Evolutionary conservation across 75 land plant genomes (phyloP), one percentile per base, ranked within the genome.

Genomic region (Pinus taeda): DNA sequence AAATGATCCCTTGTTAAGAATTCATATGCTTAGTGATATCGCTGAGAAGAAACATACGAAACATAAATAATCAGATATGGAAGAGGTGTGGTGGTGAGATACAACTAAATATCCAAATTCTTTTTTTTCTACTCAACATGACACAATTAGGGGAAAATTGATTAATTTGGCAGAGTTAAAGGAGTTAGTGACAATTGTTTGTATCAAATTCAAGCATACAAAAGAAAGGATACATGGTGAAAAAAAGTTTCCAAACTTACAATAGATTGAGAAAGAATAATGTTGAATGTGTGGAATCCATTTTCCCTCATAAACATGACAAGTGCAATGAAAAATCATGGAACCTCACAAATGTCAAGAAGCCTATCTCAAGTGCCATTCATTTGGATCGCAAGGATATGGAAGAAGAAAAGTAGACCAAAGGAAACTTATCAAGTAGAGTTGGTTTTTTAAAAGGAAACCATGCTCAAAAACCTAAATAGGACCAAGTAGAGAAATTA

Each of bases 221-320:
- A 45, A 67, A 36, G 71, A 37, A 67, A 67, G 18, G 1, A 67
- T 18, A 39, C 49, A 67, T 20, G 39, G 8, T 0, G 71, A 67
- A 11, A n/a, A 37, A 39, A 67, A 67, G 20, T 30, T 17, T 15
- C 4, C 20, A 39, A 67, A n/a, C 22, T 39, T 37, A n/a, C 71
- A 67, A 67, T 21, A 67, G 49, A 11, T 30, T 67, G 2, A 39
- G 37, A 45, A 30, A 13, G 49, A 15, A 39, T 37, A 67, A 39
- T 67, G 20, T 30, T 37, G 71, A 67, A 67, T 39, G 49, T 21
- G 17, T 45, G 37, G 71, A 67, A 67, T 67, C 71, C 60, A 59
- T 4, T n/a, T 59, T 15, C n/a, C n/a, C 60, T 59, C 0, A 11
- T 59, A 17, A 17, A n/a, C 60, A 59, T 59, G 60, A 59, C 15